phyloP scores from a whole-genome alignment of 495 filamentous ascomycete species.

The Neurospora sp. region DNA sequence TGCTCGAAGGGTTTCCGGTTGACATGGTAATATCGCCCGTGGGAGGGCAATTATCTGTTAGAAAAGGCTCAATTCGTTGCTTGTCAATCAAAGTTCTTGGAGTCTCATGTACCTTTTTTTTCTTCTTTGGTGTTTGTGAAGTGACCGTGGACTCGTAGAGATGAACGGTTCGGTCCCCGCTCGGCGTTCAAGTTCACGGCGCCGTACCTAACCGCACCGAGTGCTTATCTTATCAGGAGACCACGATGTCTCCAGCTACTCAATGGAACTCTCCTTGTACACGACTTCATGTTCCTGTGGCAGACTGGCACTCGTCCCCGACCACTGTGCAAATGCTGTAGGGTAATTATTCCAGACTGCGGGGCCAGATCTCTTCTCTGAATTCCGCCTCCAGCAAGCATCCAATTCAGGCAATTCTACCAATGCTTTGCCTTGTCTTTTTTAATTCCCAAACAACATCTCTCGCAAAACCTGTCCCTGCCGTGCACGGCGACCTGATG shows the following conservation, averaged over 20 bases:
- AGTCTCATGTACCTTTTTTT: not conserved
- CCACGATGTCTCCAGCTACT: too few species aligned
- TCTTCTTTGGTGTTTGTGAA: not conserved
- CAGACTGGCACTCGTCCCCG: too few species aligned
- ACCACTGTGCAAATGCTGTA: too few species aligned
- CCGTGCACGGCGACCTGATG: too few species aligned
- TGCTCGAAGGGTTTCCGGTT: not conserved
- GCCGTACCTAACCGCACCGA: not conserved
- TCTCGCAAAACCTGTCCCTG: too few species aligned
- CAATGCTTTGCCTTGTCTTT: too few species aligned
- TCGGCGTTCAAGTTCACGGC: not conserved
- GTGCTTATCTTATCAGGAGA: not conserved
- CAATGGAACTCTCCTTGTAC: not conserved
- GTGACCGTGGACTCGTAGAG: not conserved
- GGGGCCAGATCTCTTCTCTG: too few species aligned
- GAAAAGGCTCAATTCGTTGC: not conserved
- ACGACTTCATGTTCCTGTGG: too few species aligned
- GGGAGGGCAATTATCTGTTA: not conserved
- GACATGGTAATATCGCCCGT: not conserved
- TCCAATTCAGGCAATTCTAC: too few species aligned
- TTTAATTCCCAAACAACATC: not conserved
- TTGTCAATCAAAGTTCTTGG: not conserved
- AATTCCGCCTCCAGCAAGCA: too few species aligned
- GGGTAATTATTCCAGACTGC: too few species aligned
- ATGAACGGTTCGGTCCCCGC: not conserved